phyloP scores from a whole-genome alignment of 73 alveolate genomes.

The Halteria grandinella region DNA sequence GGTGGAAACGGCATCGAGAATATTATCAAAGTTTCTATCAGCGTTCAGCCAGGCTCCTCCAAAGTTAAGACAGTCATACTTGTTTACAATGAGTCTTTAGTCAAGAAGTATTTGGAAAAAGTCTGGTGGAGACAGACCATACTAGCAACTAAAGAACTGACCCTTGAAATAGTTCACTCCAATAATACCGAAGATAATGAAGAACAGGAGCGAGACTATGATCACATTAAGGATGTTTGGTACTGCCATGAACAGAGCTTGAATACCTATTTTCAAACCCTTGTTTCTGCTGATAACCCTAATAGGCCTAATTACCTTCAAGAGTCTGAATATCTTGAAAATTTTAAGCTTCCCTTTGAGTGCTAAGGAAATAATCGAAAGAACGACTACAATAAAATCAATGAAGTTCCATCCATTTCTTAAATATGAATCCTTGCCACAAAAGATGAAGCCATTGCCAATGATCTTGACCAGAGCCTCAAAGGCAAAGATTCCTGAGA shows the following conservation, averaged over 20 bases:
- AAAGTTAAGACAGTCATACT: conserved; percentile 59
- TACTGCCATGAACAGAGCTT: conserved; percentile 42
- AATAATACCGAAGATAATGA: conserved; percentile 18
- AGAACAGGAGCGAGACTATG: conserved; percentile 17
- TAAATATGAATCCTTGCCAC: conserved; percentile 78
- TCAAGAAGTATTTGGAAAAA: too few relatives aligned
- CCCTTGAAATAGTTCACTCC: conserved; percentile 58
- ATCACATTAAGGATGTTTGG: conserved; percentile 41
- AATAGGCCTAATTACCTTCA: conserved; percentile 42
- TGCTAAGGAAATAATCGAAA: conserved; percentile 67
- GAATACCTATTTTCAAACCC: conserved; percentile 58
- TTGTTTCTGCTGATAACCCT: conserved; percentile 43
- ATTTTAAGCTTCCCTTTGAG: conserved; percentile 2
- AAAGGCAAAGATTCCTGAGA: conserved; percentile 76
- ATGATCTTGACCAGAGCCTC: conserved; percentile 83
- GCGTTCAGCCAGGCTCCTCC: conserved; percentile 70
- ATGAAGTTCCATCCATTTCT: conserved; percentile 89
- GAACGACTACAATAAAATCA: conserved; percentile 88
- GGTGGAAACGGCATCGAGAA: conserved; percentile 55
- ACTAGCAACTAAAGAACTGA: conserved; percentile 15
- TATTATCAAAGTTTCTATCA: conserved; percentile 62
- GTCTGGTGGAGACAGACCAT: too few relatives aligned
- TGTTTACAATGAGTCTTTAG: background rate
- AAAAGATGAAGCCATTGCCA: conserved; percentile 86
- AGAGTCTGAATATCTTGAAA: conserved; percentile 44